Base-by-base conservation (phyloP, 2,329 filamentous ascomycete species). In the Diaporthe sp. region DNA sequence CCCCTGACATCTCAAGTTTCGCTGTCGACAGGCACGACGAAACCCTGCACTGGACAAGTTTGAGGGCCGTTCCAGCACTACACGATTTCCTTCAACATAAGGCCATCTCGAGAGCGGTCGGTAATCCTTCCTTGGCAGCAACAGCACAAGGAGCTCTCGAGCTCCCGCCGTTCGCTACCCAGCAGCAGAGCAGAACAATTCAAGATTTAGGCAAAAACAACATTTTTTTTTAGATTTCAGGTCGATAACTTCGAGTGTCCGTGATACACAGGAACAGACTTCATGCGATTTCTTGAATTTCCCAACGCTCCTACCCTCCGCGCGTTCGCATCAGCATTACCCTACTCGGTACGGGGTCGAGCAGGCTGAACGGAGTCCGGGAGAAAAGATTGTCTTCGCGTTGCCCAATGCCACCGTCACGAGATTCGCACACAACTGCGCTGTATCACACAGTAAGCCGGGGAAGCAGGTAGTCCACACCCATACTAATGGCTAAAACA, bases 31-130 rank as follows among this genome's bases (percentile, higher is more conserved):
- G 44, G 59, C 39, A 73, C 32, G 27, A 63, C 44, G 12, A 47
- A 12, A 59, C 32, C 37, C 47, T 75, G 58, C 37, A 63, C 71
- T 73, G 68, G 72, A 75, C 53, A 74, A 74, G 44, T n/a, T n/a
- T n/a, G 50, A 73, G 65, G 55, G 42, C 66, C 47, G 56, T 42
- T 63, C 25, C 37, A 53, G 17, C n/a, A 63, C 44, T 53, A n/a
- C 37, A 15, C 70, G 56, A 44, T 61, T 53, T 63, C 37, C 59
- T 53, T 53, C 37, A 56, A 50, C 59, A 56, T 39, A 30, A 53
- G 53, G 25, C 66, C 47, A 42, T 70, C 44, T 32, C 39, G 70
- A 75, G 58, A 69, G 39, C 32, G 42, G 73, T 56, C 44, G 35
- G 56, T 56, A 37, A 65, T 47, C 44, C 50, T 17, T 39, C 47